Evolutionary conservation across 345 rosid species (phyloP).

Genomic region (Brassica incana): DNA sequence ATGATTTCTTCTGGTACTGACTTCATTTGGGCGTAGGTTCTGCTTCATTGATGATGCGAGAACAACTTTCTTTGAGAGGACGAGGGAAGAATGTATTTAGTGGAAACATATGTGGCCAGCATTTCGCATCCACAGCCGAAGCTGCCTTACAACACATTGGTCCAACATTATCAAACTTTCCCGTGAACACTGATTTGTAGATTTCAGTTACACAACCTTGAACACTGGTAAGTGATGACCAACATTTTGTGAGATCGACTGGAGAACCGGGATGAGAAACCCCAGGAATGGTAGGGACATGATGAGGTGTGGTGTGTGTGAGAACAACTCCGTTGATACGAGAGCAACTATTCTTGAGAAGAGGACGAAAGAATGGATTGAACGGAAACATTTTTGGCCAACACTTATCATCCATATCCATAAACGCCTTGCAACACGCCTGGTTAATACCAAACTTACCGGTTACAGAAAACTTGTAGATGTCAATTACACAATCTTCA

Average conservation of each 20-base stretch:
- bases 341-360: slow-evolving; percentile 18
- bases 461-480: not conserved
- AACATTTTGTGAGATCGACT: not conserved
- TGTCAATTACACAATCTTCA: slow-evolving; percentile 1
- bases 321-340: not conserved
- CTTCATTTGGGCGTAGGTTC: too few species aligned
- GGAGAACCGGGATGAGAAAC: not conserved
- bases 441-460: slow-evolving; percentile 10
- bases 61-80: too few species aligned
- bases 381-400: slow-evolving; percentile 30
- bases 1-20: too few species aligned
- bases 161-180: not conserved
- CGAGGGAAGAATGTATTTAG: too few species aligned
- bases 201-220: slow-evolving; percentile 19
- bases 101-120: too few species aligned
- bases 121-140: too few species aligned
- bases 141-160: too few species aligned
- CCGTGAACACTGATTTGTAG: slow-evolving; percentile 2
- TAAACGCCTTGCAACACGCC: slow-evolving; percentile 25
- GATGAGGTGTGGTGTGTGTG: not conserved
- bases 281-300: not conserved
- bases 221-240: slow-evolving; percentile 2
- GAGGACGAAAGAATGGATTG: slow-evolving; percentile 10
- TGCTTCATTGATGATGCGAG: too few species aligned
- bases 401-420: slow-evolving; percentile 15